Evolutionary conservation across 164 flowering plant species (phyloP).

Genomic region (Vitis rotundifolia): DNA sequence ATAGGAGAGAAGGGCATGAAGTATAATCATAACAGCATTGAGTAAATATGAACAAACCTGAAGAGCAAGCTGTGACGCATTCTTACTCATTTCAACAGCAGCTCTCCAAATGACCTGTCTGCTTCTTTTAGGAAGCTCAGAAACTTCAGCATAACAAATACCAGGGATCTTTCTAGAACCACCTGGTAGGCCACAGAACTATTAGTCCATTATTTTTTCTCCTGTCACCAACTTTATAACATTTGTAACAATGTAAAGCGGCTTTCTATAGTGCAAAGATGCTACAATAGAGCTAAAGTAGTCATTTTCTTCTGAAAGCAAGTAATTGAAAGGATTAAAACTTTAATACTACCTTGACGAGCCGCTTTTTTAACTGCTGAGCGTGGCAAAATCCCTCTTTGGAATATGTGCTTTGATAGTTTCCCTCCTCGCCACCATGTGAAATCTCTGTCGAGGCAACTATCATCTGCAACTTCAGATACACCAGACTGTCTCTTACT

Average conservation of each 20-base stretch:
- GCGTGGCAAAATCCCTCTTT: conserved; percentile 66
- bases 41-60: conserved; percentile 58
- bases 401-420: conserved; percentile 55
- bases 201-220: not conserved
- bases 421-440: conserved; percentile 89
- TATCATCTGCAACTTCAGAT: conserved; percentile 38
- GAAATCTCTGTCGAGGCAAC: conserved; percentile 35
- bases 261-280: too few species aligned
- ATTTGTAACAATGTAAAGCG: not conserved
- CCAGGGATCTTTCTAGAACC: conserved; percentile 70
- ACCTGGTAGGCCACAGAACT: conserved; percentile 45
- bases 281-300: not conserved
- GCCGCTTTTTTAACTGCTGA: conserved; percentile 60
- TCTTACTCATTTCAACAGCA: conserved; percentile 81
- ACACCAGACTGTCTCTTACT: conserved; percentile 51
- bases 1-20: not conserved
- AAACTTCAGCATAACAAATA: conserved; percentile 63
- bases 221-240: not conserved
- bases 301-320: not conserved
- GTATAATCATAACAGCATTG: not conserved
- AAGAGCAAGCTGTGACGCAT: conserved; percentile 81
- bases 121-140: conserved; percentile 79
- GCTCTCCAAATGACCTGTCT: conserved; percentile 82
- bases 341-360: conserved; percentile 61
- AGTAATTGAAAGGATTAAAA: too few species aligned